These are phyloP conservation scores for Tilletia caries DNA, from an alignment of 1,284 basidiomycete species.

Conservation along the genomic window DNA sequence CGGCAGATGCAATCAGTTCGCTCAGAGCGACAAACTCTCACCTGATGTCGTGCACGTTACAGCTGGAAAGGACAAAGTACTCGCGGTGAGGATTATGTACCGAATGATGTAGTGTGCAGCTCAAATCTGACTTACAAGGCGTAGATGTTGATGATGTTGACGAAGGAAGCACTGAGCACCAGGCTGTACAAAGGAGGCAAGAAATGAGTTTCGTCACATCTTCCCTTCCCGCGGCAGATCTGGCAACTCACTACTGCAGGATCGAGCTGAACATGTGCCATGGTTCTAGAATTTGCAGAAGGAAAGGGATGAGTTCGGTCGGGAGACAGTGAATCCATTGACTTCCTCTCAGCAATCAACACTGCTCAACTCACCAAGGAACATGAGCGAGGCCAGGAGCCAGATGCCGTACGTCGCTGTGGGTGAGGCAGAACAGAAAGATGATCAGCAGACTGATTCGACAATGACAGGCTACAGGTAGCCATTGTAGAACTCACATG, in stretches of 20 bases:
- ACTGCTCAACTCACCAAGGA: constrained; percentile 29
- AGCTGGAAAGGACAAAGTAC: constrained; percentile 10
- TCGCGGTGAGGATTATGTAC: background rate
- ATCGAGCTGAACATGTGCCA: constrained; percentile 52
- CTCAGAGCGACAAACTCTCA: background rate
- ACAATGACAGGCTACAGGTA: background rate
- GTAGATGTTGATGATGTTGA: constrained; percentile 52
- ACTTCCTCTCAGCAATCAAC: constrained; percentile 31
- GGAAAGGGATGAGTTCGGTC: background rate
- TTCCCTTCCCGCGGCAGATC: background rate
- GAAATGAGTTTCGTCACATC: background rate
- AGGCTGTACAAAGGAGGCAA: constrained; percentile 14
- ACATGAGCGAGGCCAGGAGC: constrained; percentile 45
- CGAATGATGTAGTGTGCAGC: too few relatives aligned
- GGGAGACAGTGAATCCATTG: background rate
- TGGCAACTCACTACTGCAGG: constrained; percentile 34
- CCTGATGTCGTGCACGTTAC: constrained; percentile 45
- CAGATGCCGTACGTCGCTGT: constrained; percentile 50
- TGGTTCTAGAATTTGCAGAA: constrained; percentile 27
- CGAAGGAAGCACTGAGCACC: constrained; percentile 47
- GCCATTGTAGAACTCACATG: background rate
- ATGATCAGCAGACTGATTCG: background rate
- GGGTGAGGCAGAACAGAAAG: background rate
- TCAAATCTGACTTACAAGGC: constrained; percentile 26
- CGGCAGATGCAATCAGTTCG: background rate